phyloP scores from a whole-genome alignment of 192 early-diverging fungal species.

The Backusella sp. region DNA sequence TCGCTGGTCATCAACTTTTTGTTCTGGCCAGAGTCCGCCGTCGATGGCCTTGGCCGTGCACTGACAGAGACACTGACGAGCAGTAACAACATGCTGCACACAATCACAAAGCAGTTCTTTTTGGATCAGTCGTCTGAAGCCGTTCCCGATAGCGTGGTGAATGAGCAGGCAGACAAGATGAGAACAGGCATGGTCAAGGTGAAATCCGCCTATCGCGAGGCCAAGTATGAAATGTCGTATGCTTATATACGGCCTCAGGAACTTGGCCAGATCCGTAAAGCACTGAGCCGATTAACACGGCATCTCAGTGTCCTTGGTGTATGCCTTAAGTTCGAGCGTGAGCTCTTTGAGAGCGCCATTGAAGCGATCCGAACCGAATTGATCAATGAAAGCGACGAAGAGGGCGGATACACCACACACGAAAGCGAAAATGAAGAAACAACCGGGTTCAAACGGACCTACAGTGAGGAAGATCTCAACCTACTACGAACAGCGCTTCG shows the following conservation, averaged over 20 bases:
- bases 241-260: constrained; percentile 29
- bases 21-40: constrained; percentile 51
- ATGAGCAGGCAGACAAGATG: constrained; percentile 24
- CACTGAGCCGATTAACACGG: constrained; percentile 24
- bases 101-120: constrained; percentile 36
- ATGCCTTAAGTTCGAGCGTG: constrained; percentile 33
- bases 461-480: constrained; percentile 12
- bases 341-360: constrained; percentile 31
- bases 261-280: constrained; percentile 22
- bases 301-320: constrained; percentile 33
- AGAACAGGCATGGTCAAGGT: constrained; percentile 36
- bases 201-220: constrained; percentile 34
- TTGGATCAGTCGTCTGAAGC: constrained; percentile 23
- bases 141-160: constrained; percentile 12
- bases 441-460: not conserved
- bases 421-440: not conserved
- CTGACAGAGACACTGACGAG: constrained; percentile 31
- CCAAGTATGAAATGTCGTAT: constrained; percentile 38
- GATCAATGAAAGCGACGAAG: constrained; percentile 20
- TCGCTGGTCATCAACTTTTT: constrained; percentile 41
- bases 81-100: constrained; percentile 32
- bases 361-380: constrained; percentile 12
- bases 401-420: not conserved
- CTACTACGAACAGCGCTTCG: constrained; percentile 19
- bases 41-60: constrained; percentile 44